Conservation (phyloP, 1,139 yeast species). For the Pichia sp. region DNA sequence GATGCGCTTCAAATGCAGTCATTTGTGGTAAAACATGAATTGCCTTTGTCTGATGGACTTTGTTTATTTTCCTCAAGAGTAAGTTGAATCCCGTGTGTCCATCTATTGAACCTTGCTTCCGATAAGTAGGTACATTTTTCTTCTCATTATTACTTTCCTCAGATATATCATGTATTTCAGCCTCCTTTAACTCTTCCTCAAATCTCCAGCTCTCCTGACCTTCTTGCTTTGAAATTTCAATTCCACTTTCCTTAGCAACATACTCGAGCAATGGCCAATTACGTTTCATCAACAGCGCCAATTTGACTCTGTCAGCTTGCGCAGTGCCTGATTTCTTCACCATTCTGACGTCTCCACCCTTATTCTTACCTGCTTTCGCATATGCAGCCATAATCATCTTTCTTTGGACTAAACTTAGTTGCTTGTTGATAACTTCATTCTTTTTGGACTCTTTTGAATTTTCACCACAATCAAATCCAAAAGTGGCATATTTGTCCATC, state of each 20-base stretch:
- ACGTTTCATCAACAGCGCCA: constrained; percentile 11
- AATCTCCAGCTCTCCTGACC: constrained; percentile 2
- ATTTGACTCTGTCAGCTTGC: not conserved
- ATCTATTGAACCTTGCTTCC: not conserved
- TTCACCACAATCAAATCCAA: not conserved
- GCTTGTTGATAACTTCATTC: not conserved
- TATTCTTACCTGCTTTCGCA: constrained; percentile 2
- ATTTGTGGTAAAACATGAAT: constrained; percentile 22
- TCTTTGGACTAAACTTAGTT: not conserved
- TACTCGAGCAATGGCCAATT: constrained; percentile 13
- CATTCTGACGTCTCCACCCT: not conserved
- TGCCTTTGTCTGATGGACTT: constrained; percentile 18
- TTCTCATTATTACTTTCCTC: not conserved
- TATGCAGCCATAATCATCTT: constrained; percentile 1
- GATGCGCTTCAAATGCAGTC: constrained; percentile 25
- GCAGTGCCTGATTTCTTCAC: not conserved
- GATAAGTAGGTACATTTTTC: not conserved
- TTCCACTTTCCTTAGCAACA: constrained; percentile 6
- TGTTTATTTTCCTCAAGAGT: constrained; percentile 22
- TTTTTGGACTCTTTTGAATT: not conserved
- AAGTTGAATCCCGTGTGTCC: constrained; percentile 4
- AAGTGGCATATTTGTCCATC: constrained; percentile 8
- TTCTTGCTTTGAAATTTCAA: not conserved
- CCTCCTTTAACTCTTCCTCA: constrained; percentile 2
- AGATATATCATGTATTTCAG: not conserved